phyloP scores from a whole-genome alignment of 257 asterid species.

The Nicotiana paniculata region DNA sequence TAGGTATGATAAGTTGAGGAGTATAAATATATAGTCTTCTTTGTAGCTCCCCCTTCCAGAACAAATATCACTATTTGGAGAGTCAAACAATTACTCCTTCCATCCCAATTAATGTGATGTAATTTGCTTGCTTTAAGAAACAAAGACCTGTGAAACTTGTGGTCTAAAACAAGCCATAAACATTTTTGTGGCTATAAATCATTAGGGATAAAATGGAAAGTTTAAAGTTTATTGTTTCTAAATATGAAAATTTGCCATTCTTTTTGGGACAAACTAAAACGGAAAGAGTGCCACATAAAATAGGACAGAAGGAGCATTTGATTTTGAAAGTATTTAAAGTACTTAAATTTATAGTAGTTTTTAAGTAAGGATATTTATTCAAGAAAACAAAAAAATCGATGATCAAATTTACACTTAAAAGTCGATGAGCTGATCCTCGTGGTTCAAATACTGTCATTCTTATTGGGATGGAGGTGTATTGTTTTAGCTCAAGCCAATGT shows the following conservation, averaged over 20 bases:
- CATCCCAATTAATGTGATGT: too few species aligned
- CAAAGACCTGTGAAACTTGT: too few species aligned
- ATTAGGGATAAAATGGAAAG: too few species aligned
- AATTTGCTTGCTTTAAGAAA: too few species aligned
- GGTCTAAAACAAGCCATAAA: too few species aligned
- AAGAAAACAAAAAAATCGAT: background rate
- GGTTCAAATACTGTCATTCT: background rate
- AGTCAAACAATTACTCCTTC: background rate
- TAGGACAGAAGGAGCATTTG: too few species aligned
- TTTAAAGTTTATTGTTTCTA: too few species aligned
- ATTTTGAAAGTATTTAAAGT: too few species aligned
- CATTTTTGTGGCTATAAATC: too few species aligned
- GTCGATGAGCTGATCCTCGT: background rate
- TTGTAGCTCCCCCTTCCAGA: background rate
- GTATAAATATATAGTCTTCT: background rate
- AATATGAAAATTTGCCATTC: too few species aligned
- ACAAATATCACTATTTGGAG: background rate
- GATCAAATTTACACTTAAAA: background rate
- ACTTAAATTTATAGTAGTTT: background rate
- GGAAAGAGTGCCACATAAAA: too few species aligned
- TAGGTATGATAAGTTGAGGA: background rate
- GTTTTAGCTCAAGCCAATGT: background rate
- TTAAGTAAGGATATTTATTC: background rate
- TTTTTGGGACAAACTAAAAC: too few species aligned
- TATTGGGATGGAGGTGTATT: background rate